These are phyloP conservation scores for Seiridium unicorne DNA, from an alignment of 2,329 filamentous ascomycete genomes.

Conservation along the genomic window DNA sequence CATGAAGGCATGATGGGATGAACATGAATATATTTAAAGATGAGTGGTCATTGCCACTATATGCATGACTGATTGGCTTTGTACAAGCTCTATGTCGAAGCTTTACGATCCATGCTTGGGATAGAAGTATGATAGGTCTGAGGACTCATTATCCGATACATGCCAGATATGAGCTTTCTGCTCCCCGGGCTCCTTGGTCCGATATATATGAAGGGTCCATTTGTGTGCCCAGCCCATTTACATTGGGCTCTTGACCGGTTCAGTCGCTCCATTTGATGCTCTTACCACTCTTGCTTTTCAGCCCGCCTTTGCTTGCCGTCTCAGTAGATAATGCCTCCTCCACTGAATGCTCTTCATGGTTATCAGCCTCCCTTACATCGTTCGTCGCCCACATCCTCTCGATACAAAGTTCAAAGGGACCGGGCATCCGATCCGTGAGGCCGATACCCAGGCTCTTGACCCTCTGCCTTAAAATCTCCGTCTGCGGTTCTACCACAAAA, in stretches of 20 bases:
- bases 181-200: neutral
- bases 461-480: constrained; percentile 82
- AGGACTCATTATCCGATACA: neutral
- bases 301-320: constrained; percentile 28
- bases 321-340: neutral
- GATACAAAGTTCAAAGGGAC: constrained; percentile 83
- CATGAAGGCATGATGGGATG: constrained; percentile 17
- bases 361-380: constrained; percentile 38
- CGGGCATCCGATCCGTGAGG: constrained; percentile 83
- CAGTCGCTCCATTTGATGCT: constrained; percentile 37
- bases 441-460: constrained; percentile 84
- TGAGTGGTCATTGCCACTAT: neutral
- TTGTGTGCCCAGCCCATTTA: neutral
- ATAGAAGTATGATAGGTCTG: neutral
- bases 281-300: constrained; percentile 40
- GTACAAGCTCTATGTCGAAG: constrained; percentile 4
- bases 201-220: neutral
- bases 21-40: neutral
- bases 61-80: neutral
- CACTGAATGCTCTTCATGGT: constrained; percentile 11
- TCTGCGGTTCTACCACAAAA: constrained; percentile 88
- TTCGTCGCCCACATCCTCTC: constrained; percentile 92
- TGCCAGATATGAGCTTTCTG: neutral
- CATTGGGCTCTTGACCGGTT: neutral
- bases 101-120: neutral